Conservation (phyloP, 2,329 filamentous ascomycete genomes). For the Cladobotryum mycophilum region DNA sequence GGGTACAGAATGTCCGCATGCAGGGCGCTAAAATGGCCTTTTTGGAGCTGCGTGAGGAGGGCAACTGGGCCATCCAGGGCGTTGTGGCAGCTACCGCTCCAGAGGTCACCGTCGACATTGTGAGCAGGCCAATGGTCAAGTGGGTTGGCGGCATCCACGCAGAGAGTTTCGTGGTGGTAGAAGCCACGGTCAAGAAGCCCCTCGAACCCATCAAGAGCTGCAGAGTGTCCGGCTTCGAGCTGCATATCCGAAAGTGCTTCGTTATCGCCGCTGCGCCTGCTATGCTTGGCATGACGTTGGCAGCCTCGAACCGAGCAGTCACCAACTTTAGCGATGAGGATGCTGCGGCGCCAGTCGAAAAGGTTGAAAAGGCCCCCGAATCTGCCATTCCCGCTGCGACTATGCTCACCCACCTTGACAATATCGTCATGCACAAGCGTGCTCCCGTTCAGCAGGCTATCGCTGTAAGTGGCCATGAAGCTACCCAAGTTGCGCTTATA, state of each 20-base stretch:
- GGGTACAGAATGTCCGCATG: slow-evolving; percentile 67
- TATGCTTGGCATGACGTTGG: slow-evolving; percentile 52
- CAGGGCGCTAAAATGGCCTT: slow-evolving; percentile 70
- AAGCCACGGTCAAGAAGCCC: slow-evolving; percentile 74
- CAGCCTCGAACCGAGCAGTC: slow-evolving; percentile 48
- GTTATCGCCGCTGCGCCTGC: slow-evolving; percentile 60
- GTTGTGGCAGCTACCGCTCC: slow-evolving; percentile 53
- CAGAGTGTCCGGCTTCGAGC: slow-evolving; percentile 70
- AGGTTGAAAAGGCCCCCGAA: slow-evolving; percentile 38
- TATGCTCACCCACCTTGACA: slow-evolving; percentile 80
- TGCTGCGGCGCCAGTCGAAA: slow-evolving; percentile 31
- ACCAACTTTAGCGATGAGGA: slow-evolving; percentile 55
- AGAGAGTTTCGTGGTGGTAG: slow-evolving; percentile 77
- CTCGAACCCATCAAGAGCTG: slow-evolving; percentile 85
- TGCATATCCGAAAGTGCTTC: slow-evolving; percentile 84
- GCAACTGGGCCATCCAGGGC: slow-evolving; percentile 70
- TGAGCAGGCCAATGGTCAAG: slow-evolving; percentile 90
- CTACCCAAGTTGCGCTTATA: not conserved
- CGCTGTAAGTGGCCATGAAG: slow-evolving; percentile 37
- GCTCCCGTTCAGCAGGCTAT: slow-evolving; percentile 88
- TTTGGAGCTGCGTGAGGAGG: slow-evolving; percentile 69
- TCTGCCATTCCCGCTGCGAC: slow-evolving; percentile 52
- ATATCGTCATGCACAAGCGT: slow-evolving; percentile 87
- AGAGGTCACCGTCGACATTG: slow-evolving; percentile 53
- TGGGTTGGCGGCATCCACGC: slow-evolving; percentile 69